Evolutionary conservation across 345 rosid species (phyloP).

Genomic region (Dipteronia dyeriana): DNA sequence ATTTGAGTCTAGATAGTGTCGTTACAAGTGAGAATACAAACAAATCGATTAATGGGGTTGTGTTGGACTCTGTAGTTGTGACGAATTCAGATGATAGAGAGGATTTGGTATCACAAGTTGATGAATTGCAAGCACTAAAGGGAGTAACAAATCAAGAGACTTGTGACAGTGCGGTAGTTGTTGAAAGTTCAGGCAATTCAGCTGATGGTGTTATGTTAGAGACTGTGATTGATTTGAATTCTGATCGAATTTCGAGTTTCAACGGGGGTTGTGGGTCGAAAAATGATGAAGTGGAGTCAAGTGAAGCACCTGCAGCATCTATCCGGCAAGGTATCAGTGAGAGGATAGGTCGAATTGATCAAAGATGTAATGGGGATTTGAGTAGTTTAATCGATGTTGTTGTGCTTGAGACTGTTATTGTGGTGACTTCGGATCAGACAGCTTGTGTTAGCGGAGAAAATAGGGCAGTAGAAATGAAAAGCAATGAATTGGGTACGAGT

Average conservation of each 20-base stretch:
- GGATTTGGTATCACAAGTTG: constrained; percentile 23
- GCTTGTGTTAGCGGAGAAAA: constrained; percentile 21
- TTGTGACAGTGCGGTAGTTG: constrained; percentile 18
- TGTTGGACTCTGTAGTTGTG: constrained; percentile 25
- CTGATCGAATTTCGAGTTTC: constrained; percentile 17
- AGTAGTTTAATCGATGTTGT: constrained; percentile 14
- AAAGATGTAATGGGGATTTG: constrained; percentile 24
- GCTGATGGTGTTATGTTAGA: constrained; percentile 28
- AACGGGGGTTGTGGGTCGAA: constrained; percentile 23
- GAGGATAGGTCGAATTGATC: constrained; percentile 24
- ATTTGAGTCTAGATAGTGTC: constrained; percentile 19
- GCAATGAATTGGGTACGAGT: constrained; percentile 20
- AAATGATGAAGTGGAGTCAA: constrained; percentile 15
- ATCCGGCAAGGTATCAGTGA: constrained; percentile 20
- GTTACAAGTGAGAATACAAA: constrained; percentile 26
- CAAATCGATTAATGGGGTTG: constrained; percentile 24
- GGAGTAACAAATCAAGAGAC: constrained; percentile 33
- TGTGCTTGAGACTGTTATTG: constrained; percentile 33
- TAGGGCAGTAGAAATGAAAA: constrained; percentile 19
- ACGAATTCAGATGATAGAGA: constrained; percentile 24
- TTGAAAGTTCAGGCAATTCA: constrained; percentile 27
- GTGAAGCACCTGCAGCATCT: constrained; percentile 10
- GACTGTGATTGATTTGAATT: constrained; percentile 18
- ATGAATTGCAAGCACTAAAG: not conserved
- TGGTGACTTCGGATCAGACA: constrained; percentile 33